These are phyloP conservation scores for Chalciporus chontae DNA, from an alignment of 768 basidiomycete genomes.

Conservation along the genomic window DNA sequence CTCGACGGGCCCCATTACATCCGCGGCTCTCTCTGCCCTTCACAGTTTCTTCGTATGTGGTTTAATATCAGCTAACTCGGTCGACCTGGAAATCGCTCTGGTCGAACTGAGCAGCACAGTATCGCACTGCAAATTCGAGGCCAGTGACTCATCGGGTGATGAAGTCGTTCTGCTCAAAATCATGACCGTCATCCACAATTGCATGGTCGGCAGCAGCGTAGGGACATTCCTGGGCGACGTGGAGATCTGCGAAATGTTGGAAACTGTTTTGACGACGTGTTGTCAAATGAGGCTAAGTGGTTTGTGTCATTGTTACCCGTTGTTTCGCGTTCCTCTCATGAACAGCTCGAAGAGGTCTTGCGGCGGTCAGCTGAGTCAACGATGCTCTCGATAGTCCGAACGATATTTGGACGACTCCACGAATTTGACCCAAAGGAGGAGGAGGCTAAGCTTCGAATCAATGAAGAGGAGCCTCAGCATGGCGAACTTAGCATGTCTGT, in stretches of 20 bases:
- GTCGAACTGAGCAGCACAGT: conserved; percentile 84
- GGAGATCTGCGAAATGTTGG: conserved; percentile 97
- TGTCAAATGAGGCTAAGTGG: conserved; percentile 97
- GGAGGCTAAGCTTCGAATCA: conserved; percentile 58
- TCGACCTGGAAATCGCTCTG: conserved; percentile 62
- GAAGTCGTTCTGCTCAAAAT: conserved; percentile 93
- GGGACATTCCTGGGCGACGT: conserved; percentile 81
- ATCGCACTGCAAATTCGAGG: conserved; percentile 97
- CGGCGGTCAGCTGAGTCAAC: conserved; percentile 84
- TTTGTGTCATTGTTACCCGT: conserved; percentile 37
- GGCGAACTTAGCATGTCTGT: conserved; percentile 64
- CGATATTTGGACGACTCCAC: conserved; percentile 74
- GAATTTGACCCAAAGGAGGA: conserved; percentile 60
- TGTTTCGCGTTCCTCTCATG: conserved; percentile 12
- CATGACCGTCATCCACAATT: conserved; percentile 83
- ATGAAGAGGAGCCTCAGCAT: conserved; percentile 48
- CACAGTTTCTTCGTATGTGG: conserved; percentile 84
- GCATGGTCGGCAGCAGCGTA: conserved; percentile 62
- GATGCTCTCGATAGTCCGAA: conserved; percentile 84
- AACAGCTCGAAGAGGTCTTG: conserved; percentile 61
- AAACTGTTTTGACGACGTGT: conserved; percentile 94
- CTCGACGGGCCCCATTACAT: conserved; percentile 96
- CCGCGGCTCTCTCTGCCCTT: conserved; percentile 84
- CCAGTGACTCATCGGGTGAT: conserved; percentile 95
- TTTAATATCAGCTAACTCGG: conserved; percentile 57